A percentile compares a stretch with the other conserved stretches of the same genome.
phyloP scores from a whole-genome alignment of 176 grass and related monocot species.

The Carex parvula region DNA sequence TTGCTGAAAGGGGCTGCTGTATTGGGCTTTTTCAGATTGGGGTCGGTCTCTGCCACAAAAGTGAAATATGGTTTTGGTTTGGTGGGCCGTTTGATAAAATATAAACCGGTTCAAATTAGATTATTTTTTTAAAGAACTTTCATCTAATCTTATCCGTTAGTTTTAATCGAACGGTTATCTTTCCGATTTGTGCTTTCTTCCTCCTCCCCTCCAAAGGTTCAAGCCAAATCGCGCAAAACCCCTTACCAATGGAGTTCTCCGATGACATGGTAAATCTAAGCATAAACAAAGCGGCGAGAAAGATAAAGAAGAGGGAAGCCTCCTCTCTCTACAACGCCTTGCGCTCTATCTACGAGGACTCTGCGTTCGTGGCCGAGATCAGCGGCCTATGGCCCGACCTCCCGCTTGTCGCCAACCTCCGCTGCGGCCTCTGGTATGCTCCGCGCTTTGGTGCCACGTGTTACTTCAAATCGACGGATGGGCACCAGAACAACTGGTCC shows the following conservation, averaged over 20 bases:
- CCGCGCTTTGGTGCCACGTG: constrained; percentile 51
- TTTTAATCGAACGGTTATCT: no score
- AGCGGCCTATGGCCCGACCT: constrained; percentile 70
- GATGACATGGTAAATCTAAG: constrained; percentile 37
- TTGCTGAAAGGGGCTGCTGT: no score
- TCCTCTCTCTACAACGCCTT: constrained; percentile 83
- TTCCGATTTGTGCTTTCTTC: not conserved
- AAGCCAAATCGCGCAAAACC: not conserved
- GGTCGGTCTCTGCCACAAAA: no score
- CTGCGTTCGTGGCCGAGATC: constrained; percentile 89
- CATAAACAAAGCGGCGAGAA: constrained; percentile 63
- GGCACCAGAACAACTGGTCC: constrained; percentile 80
- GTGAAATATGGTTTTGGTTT: no score
- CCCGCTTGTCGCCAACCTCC: constrained; percentile 80
- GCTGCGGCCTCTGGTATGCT: constrained; percentile 87
- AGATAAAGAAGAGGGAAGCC: constrained; percentile 66
- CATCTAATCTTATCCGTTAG: no score
- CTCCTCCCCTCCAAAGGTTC: not conserved
- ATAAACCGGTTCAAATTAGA: no score
- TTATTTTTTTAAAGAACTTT: no score
- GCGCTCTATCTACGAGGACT: constrained; percentile 71
- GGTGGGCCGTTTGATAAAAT: no score
- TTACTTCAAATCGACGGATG: constrained; percentile 97
- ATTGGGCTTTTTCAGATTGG: no score
- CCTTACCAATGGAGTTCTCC: not conserved